Conservation (phyloP, 2,329 filamentous ascomycete species). For the Teratosphaeria destructans region DNA sequence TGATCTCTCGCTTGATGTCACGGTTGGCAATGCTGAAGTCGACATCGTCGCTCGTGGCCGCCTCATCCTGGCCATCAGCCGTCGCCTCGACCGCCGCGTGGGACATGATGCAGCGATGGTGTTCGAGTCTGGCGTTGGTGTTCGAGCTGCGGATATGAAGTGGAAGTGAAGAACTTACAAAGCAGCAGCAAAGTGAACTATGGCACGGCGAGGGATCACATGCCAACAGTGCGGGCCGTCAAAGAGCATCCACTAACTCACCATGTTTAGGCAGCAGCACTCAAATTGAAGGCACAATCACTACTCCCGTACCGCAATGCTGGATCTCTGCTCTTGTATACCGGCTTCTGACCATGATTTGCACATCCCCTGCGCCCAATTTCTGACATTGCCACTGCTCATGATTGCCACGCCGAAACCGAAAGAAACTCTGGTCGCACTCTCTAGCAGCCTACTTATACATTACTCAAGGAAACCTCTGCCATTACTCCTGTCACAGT, state of each 20-base stretch:
- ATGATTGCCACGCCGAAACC: no score
- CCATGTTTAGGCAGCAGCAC: background rate
- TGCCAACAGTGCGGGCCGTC: background rate
- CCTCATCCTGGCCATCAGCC: no score
- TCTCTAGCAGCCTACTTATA: no score
- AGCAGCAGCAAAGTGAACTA: background rate
- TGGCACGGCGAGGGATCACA: background rate
- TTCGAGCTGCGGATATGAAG: background rate
- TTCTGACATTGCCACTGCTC: no score
- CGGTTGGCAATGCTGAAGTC: background rate
- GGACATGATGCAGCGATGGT: background rate
- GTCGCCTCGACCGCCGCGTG: background rate
- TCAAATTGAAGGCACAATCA: no score
- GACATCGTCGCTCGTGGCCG: background rate
- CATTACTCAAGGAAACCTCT: no score
- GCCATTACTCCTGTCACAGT: no score
- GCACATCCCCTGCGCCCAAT: no score
- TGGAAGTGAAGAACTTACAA: background rate
- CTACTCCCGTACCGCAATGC: background rate
- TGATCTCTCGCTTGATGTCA: background rate
- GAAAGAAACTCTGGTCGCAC: no score
- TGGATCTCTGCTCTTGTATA: no score
- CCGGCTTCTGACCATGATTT: no score
- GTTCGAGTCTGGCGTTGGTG: background rate
- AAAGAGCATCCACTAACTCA: background rate